These are phyloP conservation scores for Fusarium buharicum DNA, from an alignment of 2,329 filamentous ascomycete genomes.

Conservation along the genomic window DNA sequence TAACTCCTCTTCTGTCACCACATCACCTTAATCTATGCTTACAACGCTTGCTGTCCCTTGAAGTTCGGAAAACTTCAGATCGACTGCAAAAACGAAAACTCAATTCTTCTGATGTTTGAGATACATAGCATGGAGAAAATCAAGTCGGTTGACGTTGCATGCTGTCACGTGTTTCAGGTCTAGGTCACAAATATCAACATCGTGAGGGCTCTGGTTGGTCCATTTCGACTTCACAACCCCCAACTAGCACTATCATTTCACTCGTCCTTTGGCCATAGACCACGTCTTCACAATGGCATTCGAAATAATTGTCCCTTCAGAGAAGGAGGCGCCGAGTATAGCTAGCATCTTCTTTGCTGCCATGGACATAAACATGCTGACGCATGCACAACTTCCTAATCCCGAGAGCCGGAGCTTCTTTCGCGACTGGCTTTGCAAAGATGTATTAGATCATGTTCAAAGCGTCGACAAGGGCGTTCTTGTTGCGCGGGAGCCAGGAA, in stretches of 20 bases:
- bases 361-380: conserved; percentile 54
- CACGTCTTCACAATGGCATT: conserved; percentile 42
- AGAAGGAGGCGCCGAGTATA: conserved; percentile 40
- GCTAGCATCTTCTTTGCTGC: conserved; percentile 52
- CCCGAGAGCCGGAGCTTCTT: conserved; percentile 46
- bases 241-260: conserved; percentile 1
- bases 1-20: no score
- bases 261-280: neutral
- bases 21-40: no score
- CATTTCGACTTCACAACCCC: conserved; percentile 12
- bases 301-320: conserved; percentile 42
- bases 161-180: conserved; percentile 24
- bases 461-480: conserved; percentile 47
- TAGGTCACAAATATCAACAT: conserved; percentile 22
- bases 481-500: conserved; percentile 48
- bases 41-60: no score
- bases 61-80: no score
- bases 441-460: conserved; percentile 47
- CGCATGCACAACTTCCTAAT: conserved; percentile 55
- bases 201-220: conserved; percentile 30
- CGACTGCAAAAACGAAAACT: no score
- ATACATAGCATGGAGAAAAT: neutral
- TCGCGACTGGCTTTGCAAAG: conserved; percentile 45
- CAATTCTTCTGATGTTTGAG: no score
- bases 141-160: neutral